Evolutionary conservation across 176 grass and related monocot genomes (phyloP), one percentile per base, ranked within the genome.

Genomic region (Aegilops bicornis): DNA sequence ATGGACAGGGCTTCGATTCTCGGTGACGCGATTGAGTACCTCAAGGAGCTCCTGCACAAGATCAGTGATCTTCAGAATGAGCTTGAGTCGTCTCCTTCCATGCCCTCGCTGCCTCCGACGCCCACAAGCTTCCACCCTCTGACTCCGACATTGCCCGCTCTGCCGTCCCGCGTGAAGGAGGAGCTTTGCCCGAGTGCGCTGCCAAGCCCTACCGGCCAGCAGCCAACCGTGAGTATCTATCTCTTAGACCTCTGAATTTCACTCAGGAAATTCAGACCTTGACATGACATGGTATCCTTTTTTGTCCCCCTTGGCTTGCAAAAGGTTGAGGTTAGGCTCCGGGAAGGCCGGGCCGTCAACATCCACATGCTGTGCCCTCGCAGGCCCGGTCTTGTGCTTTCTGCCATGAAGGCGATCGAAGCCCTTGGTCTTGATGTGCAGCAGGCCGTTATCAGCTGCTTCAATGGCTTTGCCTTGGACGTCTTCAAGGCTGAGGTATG

Each of bases 1-100:
- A 99, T 99, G 97, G 97, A 99, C 79, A 94, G 97, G 85, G 97
- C 92, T 47, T 99, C 94, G 5, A 99, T 99, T 90, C 88, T 99
- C 4, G 97, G 97, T 1, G 94, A 99, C 30, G 97, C 97, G 40
- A 97, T 97, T 17, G 97, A 99, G 79, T 99, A 99, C 89, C 78
- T 99, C 54, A 99, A 93, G 77, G 97, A 99, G 77, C 97, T 99
- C 20, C 80, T 99, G 47, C 97, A 96, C 20, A 94, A 94, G 89
- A 99, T 99, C 87, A 93, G 93, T 3, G 89, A 96, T 82, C 84
- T 99, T 87, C 94, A 99, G 87, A 91, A 91, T 36, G 97, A 96
- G 80, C 90, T 99, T 14, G 97, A 99, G 4, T 89, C 97, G 0
- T 72, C 94, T 4, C 89, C 87, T 79, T 96, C 92, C 43, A 83